Evolutionary conservation across 2,329 filamentous ascomycete genomes (phyloP).

Genomic region (Sarocladium brachiariae): DNA sequence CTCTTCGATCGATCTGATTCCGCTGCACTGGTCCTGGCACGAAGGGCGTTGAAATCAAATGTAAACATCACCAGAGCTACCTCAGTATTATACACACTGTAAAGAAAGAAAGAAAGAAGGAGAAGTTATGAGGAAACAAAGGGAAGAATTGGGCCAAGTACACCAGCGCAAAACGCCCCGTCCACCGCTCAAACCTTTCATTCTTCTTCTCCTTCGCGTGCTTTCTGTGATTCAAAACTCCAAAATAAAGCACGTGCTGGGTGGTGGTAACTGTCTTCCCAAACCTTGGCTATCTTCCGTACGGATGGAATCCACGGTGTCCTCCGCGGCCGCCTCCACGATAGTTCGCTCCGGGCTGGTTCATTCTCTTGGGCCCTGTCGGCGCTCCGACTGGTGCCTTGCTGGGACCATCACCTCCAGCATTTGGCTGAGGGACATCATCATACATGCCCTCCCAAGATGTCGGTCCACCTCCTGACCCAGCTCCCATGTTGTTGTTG

Average conservation of each 20-base stretch:
- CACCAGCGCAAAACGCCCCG: neutral
- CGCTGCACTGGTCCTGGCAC: neutral
- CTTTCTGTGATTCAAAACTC: neutral
- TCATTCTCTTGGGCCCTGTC: slow-evolving; percentile 93
- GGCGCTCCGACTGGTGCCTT: slow-evolving; percentile 55
- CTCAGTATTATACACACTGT: neutral
- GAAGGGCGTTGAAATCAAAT: neutral
- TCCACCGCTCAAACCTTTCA: neutral
- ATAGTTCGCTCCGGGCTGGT: slow-evolving; percentile 86
- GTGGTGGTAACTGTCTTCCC: neutral
- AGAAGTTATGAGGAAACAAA: too few relatives aligned
- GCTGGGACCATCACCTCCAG: slow-evolving; percentile 40
- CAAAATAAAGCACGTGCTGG: neutral
- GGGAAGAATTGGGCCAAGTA: too few relatives aligned
- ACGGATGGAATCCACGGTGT: slow-evolving; percentile 73
- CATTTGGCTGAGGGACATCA: slow-evolving; percentile 78
- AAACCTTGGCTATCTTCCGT: slow-evolving; percentile 34
- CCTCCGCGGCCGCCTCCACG: slow-evolving; percentile 78
- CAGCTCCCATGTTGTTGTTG: slow-evolving; percentile 4
- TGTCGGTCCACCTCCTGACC: slow-evolving; percentile 53
- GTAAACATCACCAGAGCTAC: neutral
- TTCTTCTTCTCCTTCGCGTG: neutral
- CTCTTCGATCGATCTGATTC: neutral
- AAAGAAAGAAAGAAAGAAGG: neutral
- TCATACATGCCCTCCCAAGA: slow-evolving; percentile 99